phyloP scores from a whole-genome alignment of 2,329 filamentous ascomycete genomes.

The Monilinia laxa region DNA sequence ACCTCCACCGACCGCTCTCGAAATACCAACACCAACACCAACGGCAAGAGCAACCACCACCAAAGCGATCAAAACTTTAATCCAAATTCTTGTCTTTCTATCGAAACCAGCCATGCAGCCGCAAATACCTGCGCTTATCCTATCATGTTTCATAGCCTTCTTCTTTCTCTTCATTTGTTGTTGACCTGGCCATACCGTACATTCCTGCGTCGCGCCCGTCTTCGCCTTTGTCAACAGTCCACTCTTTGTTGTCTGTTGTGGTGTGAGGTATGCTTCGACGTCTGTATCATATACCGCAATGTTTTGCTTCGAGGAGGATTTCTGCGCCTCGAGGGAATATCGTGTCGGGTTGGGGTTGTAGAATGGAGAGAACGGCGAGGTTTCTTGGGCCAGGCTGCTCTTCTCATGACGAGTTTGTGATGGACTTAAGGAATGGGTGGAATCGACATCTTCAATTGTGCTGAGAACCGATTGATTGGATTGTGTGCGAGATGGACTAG shows the following conservation, averaged over 20 bases:
- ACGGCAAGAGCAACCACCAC: constrained; percentile 55
- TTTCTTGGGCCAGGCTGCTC: constrained; percentile 21
- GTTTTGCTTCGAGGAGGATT: constrained; percentile 31
- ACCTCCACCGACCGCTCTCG: constrained; percentile 58
- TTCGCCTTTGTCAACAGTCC: constrained; percentile 5
- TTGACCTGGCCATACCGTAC: constrained; percentile 59
- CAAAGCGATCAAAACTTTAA: constrained; percentile 54
- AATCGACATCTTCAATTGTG: constrained; percentile 57
- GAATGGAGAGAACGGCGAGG: constrained; percentile 31
- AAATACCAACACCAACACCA: constrained; percentile 58
- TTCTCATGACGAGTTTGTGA: constrained; percentile 23
- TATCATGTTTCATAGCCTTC: constrained; percentile 56
- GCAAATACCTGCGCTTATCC: constrained; percentile 52
- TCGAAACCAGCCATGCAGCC: constrained; percentile 54
- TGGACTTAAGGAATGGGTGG: constrained; percentile 25
- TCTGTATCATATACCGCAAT: constrained; percentile 30
- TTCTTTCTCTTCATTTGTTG: constrained; percentile 61
- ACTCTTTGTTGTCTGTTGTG: constrained; percentile 21
- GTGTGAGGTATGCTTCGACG: constrained; percentile 29
- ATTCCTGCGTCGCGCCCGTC: constrained; percentile 42
- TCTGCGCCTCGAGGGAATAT: constrained; percentile 29
- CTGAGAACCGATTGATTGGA: constrained; percentile 44
- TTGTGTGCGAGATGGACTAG: constrained; percentile 23
- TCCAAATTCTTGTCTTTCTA: constrained; percentile 54
- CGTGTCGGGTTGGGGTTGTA: constrained; percentile 28